Evolutionary conservation across 352 stramenopile species (phyloP).

Genomic region (Phytopythium vexans): DNA sequence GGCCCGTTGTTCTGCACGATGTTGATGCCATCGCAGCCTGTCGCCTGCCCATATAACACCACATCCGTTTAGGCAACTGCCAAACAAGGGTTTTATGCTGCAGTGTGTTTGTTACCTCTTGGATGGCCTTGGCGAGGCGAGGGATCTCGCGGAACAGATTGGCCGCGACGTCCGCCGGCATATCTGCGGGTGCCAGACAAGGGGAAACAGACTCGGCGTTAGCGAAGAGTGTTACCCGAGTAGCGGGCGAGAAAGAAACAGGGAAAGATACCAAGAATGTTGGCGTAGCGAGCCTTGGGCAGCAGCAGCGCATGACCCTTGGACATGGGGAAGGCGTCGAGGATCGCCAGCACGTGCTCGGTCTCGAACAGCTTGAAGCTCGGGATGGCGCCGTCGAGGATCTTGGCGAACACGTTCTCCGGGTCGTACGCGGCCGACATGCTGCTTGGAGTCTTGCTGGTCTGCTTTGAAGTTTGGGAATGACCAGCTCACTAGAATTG

Average conservation of each 20-base stretch:
- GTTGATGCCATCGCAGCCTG: conserved; percentile 64
- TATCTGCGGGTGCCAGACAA: conserved; percentile 25
- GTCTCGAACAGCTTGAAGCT: conserved; percentile 87
- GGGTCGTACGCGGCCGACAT: conserved; percentile 64
- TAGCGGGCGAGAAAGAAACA: not conserved
- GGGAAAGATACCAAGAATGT: conserved; percentile 36
- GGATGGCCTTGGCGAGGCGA: conserved; percentile 69
- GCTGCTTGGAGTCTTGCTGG: not conserved
- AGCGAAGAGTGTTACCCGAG: no score
- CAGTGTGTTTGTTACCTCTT: conserved; percentile 24
- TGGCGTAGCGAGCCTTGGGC: conserved; percentile 74
- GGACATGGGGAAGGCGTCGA: conserved; percentile 72
- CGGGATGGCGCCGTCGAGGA: conserved; percentile 72
- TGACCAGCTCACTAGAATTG: no score
- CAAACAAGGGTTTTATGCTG: not conserved
- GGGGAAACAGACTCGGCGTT: not conserved
- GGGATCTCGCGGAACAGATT: conserved; percentile 73
- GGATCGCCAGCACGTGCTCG: conserved; percentile 78
- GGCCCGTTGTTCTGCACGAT: conserved; percentile 83
- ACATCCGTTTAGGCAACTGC: not conserved
- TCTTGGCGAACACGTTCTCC: conserved; percentile 82
- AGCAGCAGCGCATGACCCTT: conserved; percentile 70
- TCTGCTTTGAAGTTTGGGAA: not conserved
- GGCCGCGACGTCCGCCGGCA: conserved; percentile 67
- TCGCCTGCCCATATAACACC: conserved; percentile 23